Evolutionary conservation across 768 basidiomycete species (phyloP), one percentile per base, ranked within the genome.

Genomic region (Psilocybe tampanensis): DNA sequence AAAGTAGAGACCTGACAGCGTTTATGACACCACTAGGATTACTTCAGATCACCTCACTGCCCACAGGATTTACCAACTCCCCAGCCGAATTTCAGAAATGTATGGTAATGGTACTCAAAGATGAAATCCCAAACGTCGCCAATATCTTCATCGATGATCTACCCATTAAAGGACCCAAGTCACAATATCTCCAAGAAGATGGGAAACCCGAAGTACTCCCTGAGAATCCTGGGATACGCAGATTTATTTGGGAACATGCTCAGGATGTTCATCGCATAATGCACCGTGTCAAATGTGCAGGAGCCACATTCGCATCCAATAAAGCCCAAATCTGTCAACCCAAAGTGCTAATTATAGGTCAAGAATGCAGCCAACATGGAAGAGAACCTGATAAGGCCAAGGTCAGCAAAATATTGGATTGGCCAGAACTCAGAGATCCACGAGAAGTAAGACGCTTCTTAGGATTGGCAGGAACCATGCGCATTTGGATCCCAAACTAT

Each of bases 221-320:
- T 0, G 63, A 70, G 33, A 74, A 74, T 47, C 55, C 67, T 0
- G 66, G 66, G 2, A 70, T 74, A n/a, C 58, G 60, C 0, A 48
- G 61, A 0, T 82, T 81, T 47, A 64, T 80, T 0, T 79, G 72
- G n/a, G n/a, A n/a, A n/a, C n/a, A n/a, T n/a, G n/a, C n/a, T n/a
- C n/a, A n/a, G n/a, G n/a, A n/a, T n/a, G 54, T 77, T 8, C 67
- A 80, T 42, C 45, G 69, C 0, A 54, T 80, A 2, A 52, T 76
- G 5, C 72, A 77, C 12, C 32, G 61, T 0, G 54, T 78, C 1
- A 63, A 68, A 23, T 60, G 68, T 21, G 59, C 70, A n/a, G n/a
- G n/a, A n/a, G n/a, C n/a, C n/a, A n/a, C n/a, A n/a, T n/a, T n/a
- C n/a, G n/a, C n/a, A n/a, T 1, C 71, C 76, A 65, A 68, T 12